Conservation (phyloP, 1,139 yeast genomes). For the Yamadazyma sp. region DNA sequence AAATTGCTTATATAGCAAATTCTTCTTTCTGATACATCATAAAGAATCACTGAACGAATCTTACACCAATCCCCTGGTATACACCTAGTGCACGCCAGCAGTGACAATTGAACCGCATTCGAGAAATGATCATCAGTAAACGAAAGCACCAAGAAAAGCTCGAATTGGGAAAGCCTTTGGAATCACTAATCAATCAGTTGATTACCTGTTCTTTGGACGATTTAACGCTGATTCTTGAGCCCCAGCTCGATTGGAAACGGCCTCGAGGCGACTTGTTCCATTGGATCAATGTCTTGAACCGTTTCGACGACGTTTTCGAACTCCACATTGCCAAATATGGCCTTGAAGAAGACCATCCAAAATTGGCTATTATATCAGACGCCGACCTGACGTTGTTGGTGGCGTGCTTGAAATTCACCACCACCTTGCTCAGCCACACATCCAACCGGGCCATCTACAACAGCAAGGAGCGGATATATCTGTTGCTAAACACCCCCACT, state of each 20-base stretch:
- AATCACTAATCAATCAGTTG: constrained; percentile 37
- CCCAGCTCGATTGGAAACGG: constrained; percentile 53
- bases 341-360: constrained; percentile 47
- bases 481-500: constrained; percentile 60
- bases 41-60: too few relatives aligned
- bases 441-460: constrained; percentile 67
- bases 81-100: neutral
- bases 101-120: neutral
- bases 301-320: constrained; percentile 70
- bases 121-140: constrained; percentile 37
- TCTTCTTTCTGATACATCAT: neutral
- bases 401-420: constrained; percentile 61
- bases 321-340: constrained; percentile 52
- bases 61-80: neutral
- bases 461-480: constrained; percentile 62
- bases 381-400: constrained; percentile 50
- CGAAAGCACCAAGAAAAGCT: constrained; percentile 32
- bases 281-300: constrained; percentile 76
- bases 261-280: constrained; percentile 73
- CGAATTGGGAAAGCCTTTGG: constrained; percentile 37
- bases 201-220: constrained; percentile 17
- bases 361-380: constrained; percentile 42
- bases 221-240: constrained; percentile 30
- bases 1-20: constrained; percentile 2
- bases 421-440: constrained; percentile 66